Evolutionary conservation across 805 yeast species (phyloP).

Genomic region (Teunomyces cretensis): DNA sequence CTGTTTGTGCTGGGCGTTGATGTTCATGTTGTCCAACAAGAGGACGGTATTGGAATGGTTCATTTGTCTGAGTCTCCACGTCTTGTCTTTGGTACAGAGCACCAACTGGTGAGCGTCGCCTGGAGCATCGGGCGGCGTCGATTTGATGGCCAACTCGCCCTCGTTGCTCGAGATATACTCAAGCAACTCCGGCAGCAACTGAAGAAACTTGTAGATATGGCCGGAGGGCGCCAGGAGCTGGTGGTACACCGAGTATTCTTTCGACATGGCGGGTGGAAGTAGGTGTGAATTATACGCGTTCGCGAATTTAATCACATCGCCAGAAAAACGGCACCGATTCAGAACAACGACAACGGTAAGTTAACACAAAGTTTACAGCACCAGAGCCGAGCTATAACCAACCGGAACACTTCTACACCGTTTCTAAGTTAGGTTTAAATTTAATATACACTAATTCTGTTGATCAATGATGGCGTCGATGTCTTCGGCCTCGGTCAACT

Average conservation of each 20-base stretch:
- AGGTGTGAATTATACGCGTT: too few species aligned
- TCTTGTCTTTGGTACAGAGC: constrained; percentile 55
- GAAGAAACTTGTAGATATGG: constrained; percentile 48
- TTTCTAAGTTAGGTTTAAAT: background rate
- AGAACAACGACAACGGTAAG: too few species aligned
- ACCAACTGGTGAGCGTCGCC: constrained; percentile 42
- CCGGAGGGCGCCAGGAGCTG: constrained; percentile 20
- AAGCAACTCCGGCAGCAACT: constrained; percentile 51
- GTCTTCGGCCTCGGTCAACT: constrained; percentile 62
- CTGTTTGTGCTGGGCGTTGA: constrained; percentile 1
- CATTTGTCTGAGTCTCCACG: constrained; percentile 71
- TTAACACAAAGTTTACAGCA: too few species aligned
- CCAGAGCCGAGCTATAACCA: too few species aligned
- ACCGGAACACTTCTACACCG: too few species aligned
- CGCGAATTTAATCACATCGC: background rate
- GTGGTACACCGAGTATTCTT: constrained; percentile 12
- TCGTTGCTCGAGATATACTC: constrained; percentile 26
- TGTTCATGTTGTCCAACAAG: constrained; percentile 33
- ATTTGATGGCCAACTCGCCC: constrained; percentile 36
- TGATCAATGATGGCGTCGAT: constrained; percentile 67
- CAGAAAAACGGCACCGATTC: too few species aligned
- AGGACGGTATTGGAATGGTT: constrained; percentile 87
- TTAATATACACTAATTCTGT: constrained; percentile 47
- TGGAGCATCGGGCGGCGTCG: constrained; percentile 20
- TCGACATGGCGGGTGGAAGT: constrained; percentile 1